Evolutionary conservation across 179 eudicot species (phyloP).

Genomic region (Silene coronaria): DNA sequence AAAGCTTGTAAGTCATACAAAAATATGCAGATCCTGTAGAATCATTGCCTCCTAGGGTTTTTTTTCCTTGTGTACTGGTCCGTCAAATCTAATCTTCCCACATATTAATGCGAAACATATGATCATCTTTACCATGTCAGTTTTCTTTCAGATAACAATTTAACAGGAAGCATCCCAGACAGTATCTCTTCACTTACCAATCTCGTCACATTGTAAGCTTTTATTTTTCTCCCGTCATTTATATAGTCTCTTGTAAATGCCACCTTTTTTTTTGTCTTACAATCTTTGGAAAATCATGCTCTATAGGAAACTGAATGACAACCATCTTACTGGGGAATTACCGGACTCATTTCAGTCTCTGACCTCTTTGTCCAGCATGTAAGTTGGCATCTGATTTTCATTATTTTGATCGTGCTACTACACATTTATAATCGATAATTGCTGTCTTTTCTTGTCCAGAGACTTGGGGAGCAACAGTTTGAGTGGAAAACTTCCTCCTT

Average conservation of each 20-base stretch:
- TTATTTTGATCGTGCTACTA: not conserved
- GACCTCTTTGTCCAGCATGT: conserved; percentile 59
- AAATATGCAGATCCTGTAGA: not conserved
- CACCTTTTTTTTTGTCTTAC: conserved; percentile 12
- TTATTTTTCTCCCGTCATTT: not conserved
- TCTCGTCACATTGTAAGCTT: conserved; percentile 58
- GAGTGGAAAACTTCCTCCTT: conserved; percentile 74
- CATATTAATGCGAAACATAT: conserved; percentile 27
- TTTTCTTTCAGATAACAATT: conserved; percentile 78
- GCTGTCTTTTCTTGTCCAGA: conserved; percentile 34
- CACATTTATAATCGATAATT: not conserved
- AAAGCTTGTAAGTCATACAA: conserved; percentile 49
- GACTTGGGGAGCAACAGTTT: conserved; percentile 67
- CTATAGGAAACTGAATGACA: conserved; percentile 61
- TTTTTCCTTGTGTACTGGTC: not conserved
- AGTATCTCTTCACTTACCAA: conserved; percentile 53
- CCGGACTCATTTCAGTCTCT: conserved; percentile 36
- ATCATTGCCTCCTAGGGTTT: not conserved
- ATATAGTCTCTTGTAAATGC: conserved; percentile 1
- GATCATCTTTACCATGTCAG: conserved; percentile 61
- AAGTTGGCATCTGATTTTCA: conserved; percentile 24
- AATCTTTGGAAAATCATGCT: conserved; percentile 13
- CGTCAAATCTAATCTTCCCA: not conserved
- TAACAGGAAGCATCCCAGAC: conserved; percentile 75
- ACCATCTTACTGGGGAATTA: conserved; percentile 39